Conservation (phyloP, 2,329 filamentous ascomycete species). For the Paraconiothyrium brasiliense region DNA sequence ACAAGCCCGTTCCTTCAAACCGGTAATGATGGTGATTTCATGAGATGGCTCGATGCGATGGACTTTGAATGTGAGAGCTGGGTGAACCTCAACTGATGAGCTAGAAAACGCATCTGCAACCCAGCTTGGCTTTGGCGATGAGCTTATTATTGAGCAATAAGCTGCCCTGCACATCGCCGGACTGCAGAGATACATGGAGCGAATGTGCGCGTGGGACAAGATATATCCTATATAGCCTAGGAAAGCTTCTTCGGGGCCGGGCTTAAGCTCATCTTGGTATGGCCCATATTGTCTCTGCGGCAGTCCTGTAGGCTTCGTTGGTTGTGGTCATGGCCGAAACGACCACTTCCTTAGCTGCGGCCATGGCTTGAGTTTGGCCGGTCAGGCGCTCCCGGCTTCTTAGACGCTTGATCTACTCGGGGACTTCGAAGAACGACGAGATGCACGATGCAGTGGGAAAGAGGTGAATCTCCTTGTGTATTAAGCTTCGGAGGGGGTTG, state of each 20-base stretch:
- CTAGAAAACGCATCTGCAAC: background rate
- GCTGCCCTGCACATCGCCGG: too few species aligned
- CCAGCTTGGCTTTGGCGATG: background rate
- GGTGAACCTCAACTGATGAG: constrained; percentile 35
- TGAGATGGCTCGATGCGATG: constrained; percentile 56
- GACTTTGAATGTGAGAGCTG: constrained; percentile 53
- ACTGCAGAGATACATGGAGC: too few species aligned
- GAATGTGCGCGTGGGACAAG: background rate
- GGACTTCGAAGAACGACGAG: too few species aligned
- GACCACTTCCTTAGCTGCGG: background rate
- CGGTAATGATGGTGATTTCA: constrained; percentile 54
- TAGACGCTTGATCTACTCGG: too few species aligned
- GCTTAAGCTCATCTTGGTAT: background rate
- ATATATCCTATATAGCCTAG: background rate
- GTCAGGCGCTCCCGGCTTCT: too few species aligned
- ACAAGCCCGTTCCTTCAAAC: constrained; percentile 45
- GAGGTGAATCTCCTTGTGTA: too few species aligned
- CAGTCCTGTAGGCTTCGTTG: background rate
- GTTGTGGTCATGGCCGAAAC: background rate
- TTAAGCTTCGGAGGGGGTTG: too few species aligned
- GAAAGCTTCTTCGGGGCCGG: background rate
- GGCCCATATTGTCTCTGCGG: background rate
- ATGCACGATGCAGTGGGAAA: too few species aligned
- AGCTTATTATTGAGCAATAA: background rate
- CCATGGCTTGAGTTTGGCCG: too few species aligned